Evolutionary conservation across 2,329 filamentous ascomycete species (phyloP).

Genomic region (Ophiostoma tasmaniense): DNA sequence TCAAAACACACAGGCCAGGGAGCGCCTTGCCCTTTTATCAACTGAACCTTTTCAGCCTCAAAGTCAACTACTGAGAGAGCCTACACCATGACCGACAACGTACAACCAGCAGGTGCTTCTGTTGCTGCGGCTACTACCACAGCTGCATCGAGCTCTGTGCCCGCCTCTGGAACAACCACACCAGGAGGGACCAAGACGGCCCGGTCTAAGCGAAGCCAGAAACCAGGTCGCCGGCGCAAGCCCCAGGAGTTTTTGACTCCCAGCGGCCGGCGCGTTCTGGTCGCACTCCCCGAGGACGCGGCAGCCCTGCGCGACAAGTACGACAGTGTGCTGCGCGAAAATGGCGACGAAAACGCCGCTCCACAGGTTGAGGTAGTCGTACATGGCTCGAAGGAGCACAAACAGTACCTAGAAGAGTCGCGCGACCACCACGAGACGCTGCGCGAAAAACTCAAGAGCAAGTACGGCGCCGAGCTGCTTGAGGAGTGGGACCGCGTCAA

Average conservation of each 20-base stretch:
- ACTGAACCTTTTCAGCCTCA: background rate
- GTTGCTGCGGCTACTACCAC: background rate
- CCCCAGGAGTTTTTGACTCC: constrained; percentile 47
- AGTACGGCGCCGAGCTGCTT: constrained; percentile 40
- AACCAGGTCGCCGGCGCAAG: constrained; percentile 27
- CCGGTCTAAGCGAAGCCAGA: background rate
- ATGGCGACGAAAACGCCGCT: constrained; percentile 15
- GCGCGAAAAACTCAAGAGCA: constrained; percentile 37
- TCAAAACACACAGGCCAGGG: background rate
- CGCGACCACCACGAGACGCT: constrained; percentile 45
- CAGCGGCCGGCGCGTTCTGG: constrained; percentile 47
- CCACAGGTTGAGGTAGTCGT: constrained; percentile 48
- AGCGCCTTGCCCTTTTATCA: background rate
- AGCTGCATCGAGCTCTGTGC: constrained; percentile 1
- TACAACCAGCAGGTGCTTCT: background rate
- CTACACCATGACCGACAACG: background rate
- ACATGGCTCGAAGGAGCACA: constrained; percentile 43
- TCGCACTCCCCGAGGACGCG: constrained; percentile 49
- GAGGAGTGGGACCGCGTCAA: constrained; percentile 50
- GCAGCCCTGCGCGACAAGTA: constrained; percentile 39
- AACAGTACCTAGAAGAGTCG: constrained; percentile 38
- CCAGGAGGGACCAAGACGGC: background rate
- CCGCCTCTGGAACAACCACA: constrained; percentile 9
- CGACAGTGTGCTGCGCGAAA: constrained; percentile 21
- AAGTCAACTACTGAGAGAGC: background rate